Percentiles rank a stretch among this genome's conserved stretches.
Evolutionary conservation across 2,329 filamentous ascomycete genomes (phyloP).

Genomic region (Leptographium radiaticola): DNA sequence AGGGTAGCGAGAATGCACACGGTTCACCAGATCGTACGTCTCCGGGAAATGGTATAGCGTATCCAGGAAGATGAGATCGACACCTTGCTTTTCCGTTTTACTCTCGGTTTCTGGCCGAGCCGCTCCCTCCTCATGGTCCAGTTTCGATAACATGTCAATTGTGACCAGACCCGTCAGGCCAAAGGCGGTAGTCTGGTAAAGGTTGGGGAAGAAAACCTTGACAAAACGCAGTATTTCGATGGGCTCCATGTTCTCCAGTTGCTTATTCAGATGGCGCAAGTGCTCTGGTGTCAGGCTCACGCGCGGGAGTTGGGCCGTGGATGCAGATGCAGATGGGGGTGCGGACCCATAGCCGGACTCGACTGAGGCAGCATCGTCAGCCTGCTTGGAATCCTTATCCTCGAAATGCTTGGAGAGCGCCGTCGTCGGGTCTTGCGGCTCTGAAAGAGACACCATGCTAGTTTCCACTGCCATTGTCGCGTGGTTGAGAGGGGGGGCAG

Average conservation of each 20-base stretch:
- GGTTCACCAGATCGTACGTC: slow-evolving; percentile 60
- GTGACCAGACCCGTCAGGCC: slow-evolving; percentile 70
- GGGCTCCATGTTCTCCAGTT: slow-evolving; percentile 77
- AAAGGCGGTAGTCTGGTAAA: slow-evolving; percentile 80
- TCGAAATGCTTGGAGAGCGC: not conserved
- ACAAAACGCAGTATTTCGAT: slow-evolving; percentile 89
- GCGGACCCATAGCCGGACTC: slow-evolving; percentile 80
- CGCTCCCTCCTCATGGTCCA: slow-evolving; percentile 46
- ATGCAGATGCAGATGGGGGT: slow-evolving; percentile 32
- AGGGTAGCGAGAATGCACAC: slow-evolving; percentile 64
- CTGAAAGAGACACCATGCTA: not conserved
- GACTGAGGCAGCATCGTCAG: slow-evolving; percentile 27
- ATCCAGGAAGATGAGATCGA: slow-evolving; percentile 69
- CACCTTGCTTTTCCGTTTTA: slow-evolving; percentile 16
- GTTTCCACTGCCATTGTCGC: not conserved
- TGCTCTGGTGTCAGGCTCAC: slow-evolving; percentile 80
- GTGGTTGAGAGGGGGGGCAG: not conserved
- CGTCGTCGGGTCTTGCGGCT: not conserved
- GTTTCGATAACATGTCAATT: slow-evolving; percentile 73
- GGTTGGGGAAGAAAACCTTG: slow-evolving; percentile 76
- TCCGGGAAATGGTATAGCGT: slow-evolving; percentile 74
- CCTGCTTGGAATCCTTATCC: slow-evolving; percentile 26
- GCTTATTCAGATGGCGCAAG: slow-evolving; percentile 78
- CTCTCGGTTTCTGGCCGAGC: not conserved
- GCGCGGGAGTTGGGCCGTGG: slow-evolving; percentile 55